These are phyloP conservation scores for Mrakia hoshinonis DNA, from an alignment of 768 basidiomycete species.

Conservation along the genomic window DNA sequence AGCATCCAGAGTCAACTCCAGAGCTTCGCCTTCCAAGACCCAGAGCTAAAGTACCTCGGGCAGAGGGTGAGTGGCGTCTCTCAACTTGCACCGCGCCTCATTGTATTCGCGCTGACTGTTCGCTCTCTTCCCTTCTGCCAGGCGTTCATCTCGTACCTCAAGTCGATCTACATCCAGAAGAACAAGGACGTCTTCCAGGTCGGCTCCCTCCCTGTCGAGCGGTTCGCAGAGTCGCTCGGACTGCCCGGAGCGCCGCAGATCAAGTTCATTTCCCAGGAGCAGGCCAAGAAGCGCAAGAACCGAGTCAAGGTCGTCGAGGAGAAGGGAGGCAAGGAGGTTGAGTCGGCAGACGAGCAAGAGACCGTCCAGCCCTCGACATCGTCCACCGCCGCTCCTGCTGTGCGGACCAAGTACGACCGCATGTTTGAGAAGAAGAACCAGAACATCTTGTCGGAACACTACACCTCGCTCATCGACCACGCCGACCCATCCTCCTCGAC, in stretches of 20 bases:
- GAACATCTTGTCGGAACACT: slow-evolving; percentile 80
- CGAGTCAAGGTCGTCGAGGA: slow-evolving; percentile 39
- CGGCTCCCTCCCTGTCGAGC: slow-evolving; percentile 66
- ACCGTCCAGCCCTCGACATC: slow-evolving; percentile 26
- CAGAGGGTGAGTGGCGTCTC: slow-evolving; percentile 58
- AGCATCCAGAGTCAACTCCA: slow-evolving; percentile 81
- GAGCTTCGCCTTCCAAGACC: slow-evolving; percentile 84
- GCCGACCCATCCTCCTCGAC: slow-evolving; percentile 32
- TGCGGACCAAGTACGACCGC: slow-evolving; percentile 85
- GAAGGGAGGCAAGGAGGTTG: slow-evolving; percentile 35
- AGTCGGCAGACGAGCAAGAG: slow-evolving; percentile 33
- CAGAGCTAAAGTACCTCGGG: slow-evolving; percentile 92
- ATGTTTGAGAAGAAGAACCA: slow-evolving; percentile 98
- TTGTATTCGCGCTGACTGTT: neutral
- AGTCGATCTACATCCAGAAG: slow-evolving; percentile 84
- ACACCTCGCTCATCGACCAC: slow-evolving; percentile 75
- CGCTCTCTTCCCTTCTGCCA: slow-evolving; percentile 38
- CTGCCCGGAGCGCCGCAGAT: slow-evolving; percentile 92
- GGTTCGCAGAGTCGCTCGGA: slow-evolving; percentile 80
- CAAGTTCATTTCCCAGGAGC: slow-evolving; percentile 65
- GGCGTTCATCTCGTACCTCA: slow-evolving; percentile 93
- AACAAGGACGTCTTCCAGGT: slow-evolving; percentile 73
- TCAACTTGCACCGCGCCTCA: neutral
- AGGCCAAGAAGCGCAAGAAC: slow-evolving; percentile 71
- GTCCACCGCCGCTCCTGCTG: slow-evolving; percentile 15